Percentiles rank a stretch among this genome's conserved stretches.
Conservation (phyloP, 129 eudicot species). For the Mikania micrantha region DNA sequence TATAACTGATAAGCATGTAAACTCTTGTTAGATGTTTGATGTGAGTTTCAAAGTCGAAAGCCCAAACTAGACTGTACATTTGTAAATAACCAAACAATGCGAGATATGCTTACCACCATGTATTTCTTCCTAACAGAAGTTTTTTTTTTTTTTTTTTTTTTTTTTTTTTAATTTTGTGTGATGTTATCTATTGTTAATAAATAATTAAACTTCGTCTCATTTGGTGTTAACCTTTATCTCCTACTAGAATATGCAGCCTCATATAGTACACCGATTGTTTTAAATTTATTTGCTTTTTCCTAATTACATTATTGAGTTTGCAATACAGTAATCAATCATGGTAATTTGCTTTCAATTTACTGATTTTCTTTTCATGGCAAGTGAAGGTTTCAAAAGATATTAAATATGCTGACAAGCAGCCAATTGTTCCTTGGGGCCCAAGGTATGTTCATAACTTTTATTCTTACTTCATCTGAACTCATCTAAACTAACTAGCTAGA, state of each 20-base stretch:
- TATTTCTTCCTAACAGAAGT: neutral
- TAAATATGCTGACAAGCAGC: constrained; percentile 89
- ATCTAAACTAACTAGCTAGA: too few relatives aligned
- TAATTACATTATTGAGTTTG: neutral
- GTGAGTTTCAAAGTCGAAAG: neutral
- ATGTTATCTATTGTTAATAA: neutral
- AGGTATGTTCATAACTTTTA: constrained; percentile 39
- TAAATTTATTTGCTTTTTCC: neutral
- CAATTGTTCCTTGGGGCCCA: constrained; percentile 95
- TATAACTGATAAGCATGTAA: neutral
- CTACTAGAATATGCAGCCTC: neutral
- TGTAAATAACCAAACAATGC: neutral
- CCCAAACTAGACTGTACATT: neutral
- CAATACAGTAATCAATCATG: neutral
- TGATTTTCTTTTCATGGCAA: constrained; percentile 7
- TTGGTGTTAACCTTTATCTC: neutral
- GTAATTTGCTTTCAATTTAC: neutral
- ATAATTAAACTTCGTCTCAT: neutral
- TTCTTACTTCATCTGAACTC: constrained; percentile 1
- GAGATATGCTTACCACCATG: neutral
- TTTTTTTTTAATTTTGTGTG: too few relatives aligned
- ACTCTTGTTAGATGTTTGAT: neutral
- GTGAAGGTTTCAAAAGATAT: constrained; percentile 93
- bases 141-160: too few relatives aligned
- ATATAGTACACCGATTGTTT: neutral